These are phyloP conservation scores for Lecanoromycetidae sp. DNA, from an alignment of 2,329 filamentous ascomycete genomes.

Conservation along the genomic window DNA sequence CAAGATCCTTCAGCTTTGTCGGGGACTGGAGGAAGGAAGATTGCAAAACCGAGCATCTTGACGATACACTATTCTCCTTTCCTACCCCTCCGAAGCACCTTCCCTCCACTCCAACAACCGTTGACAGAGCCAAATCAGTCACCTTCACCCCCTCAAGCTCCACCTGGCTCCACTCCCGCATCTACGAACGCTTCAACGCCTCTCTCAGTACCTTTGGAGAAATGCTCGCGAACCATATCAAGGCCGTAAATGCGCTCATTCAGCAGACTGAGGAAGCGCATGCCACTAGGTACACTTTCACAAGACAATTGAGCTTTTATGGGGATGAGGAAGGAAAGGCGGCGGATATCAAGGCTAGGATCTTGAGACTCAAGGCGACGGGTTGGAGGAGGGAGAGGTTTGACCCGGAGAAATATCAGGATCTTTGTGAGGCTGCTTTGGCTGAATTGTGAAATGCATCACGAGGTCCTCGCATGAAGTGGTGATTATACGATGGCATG, in stretches of 20 bases:
- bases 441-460: slow-evolving; percentile 28
- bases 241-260: slow-evolving; percentile 22
- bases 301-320: slow-evolving; percentile 1
- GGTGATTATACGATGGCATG: too few relatives aligned
- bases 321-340: slow-evolving; percentile 25
- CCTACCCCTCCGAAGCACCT: neutral
- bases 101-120: neutral
- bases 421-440: slow-evolving; percentile 27
- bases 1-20: neutral
- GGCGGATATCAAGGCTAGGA: slow-evolving; percentile 22
- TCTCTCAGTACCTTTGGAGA: slow-evolving; percentile 21
- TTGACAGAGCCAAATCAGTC: slow-evolving; percentile 12
- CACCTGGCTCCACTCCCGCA: slow-evolving; percentile 14
- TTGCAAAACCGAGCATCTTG: too few relatives aligned
- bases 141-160: slow-evolving; percentile 10
- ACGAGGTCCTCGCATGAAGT: too few relatives aligned
- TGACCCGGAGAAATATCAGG: slow-evolving; percentile 28
- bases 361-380: slow-evolving; percentile 24
- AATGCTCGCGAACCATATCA: slow-evolving; percentile 23
- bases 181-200: slow-evolving; percentile 20
- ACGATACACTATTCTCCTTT: neutral
- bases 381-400: slow-evolving; percentile 31
- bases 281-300: neutral
- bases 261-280: slow-evolving; percentile 17
- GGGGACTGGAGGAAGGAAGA: too few relatives aligned